A percentile compares a stretch with the other conserved stretches of the same genome.
These are phyloP conservation scores for Pleurotus tuber-regium DNA, from an alignment of 768 basidiomycete species.

Conservation along the genomic window DNA sequence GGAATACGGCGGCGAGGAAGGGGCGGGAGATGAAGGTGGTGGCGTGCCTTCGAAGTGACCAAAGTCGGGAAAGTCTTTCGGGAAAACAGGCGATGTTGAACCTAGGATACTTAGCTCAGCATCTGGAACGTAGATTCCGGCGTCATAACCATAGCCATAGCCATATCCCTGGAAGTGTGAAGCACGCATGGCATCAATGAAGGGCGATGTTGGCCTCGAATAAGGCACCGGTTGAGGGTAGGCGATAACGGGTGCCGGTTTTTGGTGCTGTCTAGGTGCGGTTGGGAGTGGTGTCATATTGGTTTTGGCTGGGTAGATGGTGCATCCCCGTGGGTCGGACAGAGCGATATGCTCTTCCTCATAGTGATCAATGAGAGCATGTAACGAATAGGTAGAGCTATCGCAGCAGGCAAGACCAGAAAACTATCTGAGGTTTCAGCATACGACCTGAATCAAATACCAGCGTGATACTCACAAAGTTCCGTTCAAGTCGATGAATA, in stretches of 20 bases:
- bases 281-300: not conserved
- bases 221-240: not conserved
- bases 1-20: not conserved
- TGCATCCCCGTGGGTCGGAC: not conserved
- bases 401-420: not conserved
- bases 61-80: constrained; percentile 3
- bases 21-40: constrained; percentile 1
- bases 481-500: constrained; percentile 26
- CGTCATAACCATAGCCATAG: not conserved
- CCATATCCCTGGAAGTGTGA: not conserved
- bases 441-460: too few relatives aligned
- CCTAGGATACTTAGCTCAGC: not conserved
- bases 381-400: not conserved
- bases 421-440: not conserved
- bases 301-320: not conserved
- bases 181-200: not conserved
- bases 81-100: constrained; percentile 2
- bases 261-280: not conserved
- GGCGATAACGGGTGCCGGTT: not conserved
- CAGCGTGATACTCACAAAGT: constrained; percentile 25
- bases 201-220: not conserved
- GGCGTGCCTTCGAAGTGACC: constrained; percentile 3
- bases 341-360: not conserved
- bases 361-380: not conserved
- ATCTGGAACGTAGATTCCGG: not conserved